Percentiles rank a stretch among this genome's conserved stretches.
phyloP scores from a whole-genome alignment of 352 stramenopile genomes.

The Globisporangium solare region DNA sequence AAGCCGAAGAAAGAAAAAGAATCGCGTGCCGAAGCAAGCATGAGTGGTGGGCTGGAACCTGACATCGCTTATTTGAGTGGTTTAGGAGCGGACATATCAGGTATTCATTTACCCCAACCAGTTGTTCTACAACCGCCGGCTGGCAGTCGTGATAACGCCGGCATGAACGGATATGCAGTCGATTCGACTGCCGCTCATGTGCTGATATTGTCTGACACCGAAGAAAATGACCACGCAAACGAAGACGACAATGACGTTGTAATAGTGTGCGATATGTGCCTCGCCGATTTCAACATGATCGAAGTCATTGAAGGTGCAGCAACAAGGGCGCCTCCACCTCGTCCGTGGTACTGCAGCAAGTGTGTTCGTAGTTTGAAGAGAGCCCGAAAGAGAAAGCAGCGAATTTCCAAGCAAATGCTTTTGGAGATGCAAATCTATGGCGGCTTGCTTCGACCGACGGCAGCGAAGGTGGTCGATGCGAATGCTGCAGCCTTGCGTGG shows the following conservation, averaged over 20 bases:
- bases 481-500: slow-evolving; percentile 36
- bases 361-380: slow-evolving; percentile 70
- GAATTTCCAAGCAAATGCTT: slow-evolving; percentile 83
- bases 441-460: slow-evolving; percentile 50
- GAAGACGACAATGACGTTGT: slow-evolving; percentile 37
- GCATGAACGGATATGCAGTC: slow-evolving; percentile 18
- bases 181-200: slow-evolving; percentile 21
- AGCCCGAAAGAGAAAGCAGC: slow-evolving; percentile 71
- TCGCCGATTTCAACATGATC: slow-evolving; percentile 66
- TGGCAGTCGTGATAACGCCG: slow-evolving; percentile 4
- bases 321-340: slow-evolving; percentile 31
- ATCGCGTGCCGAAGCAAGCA: not conserved
- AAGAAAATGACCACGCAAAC: slow-evolving; percentile 28
- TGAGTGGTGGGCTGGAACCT: not conserved
- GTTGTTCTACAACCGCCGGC: not conserved
- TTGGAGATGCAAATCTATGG: slow-evolving; percentile 81
- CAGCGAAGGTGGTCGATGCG: slow-evolving; percentile 57
- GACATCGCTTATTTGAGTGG: not conserved
- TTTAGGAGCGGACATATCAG: not conserved
- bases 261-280: slow-evolving; percentile 77
- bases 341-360: slow-evolving; percentile 68
- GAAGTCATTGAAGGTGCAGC: slow-evolving; percentile 47
- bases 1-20: slow-evolving; percentile 5
- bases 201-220: slow-evolving; percentile 39
- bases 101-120: slow-evolving; percentile 11